Evolutionary conservation across 2,329 filamentous ascomycete species (phyloP).

Genomic region (Helicocarpus griseus): DNA sequence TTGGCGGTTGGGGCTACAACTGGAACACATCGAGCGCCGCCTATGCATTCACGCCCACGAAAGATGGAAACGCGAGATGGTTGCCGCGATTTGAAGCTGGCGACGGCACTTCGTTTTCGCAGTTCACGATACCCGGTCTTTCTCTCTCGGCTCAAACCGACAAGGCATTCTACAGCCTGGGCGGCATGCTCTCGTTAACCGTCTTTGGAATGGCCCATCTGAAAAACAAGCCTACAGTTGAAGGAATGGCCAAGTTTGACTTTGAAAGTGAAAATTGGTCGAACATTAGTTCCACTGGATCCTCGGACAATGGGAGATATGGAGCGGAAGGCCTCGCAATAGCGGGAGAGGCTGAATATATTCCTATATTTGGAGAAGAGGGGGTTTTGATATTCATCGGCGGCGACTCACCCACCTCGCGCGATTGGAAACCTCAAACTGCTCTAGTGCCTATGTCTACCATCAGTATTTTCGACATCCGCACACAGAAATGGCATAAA

Average conservation of each 20-base stretch:
- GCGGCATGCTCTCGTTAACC: no score
- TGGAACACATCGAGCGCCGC: no score
- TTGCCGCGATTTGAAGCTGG: background rate
- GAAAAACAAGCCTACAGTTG: no score
- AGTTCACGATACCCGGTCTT: background rate
- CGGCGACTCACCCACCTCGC: constrained; percentile 2
- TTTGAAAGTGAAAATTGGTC: constrained; percentile 6
- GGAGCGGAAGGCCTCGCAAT: constrained; percentile 5
- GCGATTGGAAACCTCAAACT: background rate
- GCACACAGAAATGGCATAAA: constrained; percentile 8
- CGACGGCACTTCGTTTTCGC: background rate
- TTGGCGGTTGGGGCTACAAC: background rate
- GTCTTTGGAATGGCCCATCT: no score
- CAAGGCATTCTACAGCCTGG: background rate
- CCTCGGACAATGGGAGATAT: constrained; percentile 4
- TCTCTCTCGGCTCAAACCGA: background rate
- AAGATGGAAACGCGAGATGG: background rate
- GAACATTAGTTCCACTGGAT: constrained; percentile 7
- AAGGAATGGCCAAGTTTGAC: constrained; percentile 10
- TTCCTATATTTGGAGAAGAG: constrained; percentile 7
- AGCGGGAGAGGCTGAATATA: constrained; percentile 6
- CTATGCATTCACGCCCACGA: background rate
- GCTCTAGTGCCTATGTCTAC: constrained; percentile 11
- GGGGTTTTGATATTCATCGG: constrained; percentile 12
- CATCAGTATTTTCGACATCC: constrained; percentile 12